A percentile compares a stretch with the other conserved stretches of the same genome.
These are phyloP conservation scores for Alternaria panax DNA, from an alignment of 2,329 filamentous ascomycete genomes.

Conservation along the genomic window DNA sequence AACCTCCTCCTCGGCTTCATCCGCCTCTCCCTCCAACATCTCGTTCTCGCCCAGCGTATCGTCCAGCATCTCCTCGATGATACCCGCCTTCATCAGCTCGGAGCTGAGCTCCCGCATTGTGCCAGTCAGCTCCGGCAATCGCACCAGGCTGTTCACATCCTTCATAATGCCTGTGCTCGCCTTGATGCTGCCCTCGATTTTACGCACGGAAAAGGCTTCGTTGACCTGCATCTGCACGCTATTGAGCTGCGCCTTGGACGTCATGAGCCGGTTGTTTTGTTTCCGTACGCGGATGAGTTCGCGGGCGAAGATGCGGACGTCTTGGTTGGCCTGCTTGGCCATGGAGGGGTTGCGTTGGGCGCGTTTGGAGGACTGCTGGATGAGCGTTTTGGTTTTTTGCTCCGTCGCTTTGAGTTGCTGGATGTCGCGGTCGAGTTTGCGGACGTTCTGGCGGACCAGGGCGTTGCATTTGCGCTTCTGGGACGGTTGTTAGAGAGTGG, in stretches of 20 bases:
- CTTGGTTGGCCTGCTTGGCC: slow-evolving; percentile 77
- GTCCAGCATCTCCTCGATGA: slow-evolving; percentile 97
- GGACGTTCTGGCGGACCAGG: slow-evolving; percentile 86
- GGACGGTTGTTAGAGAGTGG: slow-evolving; percentile 18
- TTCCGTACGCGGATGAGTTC: slow-evolving; percentile 86
- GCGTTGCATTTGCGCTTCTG: slow-evolving; percentile 96
- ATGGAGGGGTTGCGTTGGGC: slow-evolving; percentile 81
- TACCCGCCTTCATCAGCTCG: slow-evolving; percentile 91
- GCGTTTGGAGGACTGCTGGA: slow-evolving; percentile 81
- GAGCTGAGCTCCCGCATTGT: slow-evolving; percentile 89
- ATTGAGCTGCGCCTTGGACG: slow-evolving; percentile 88
- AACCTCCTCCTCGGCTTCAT: slow-evolving; percentile 77
- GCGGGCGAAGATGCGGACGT: slow-evolving; percentile 86
- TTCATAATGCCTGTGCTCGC: slow-evolving; percentile 94
- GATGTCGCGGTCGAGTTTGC: slow-evolving; percentile 95
- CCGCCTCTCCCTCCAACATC: slow-evolving; percentile 72
- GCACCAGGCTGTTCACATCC: slow-evolving; percentile 86
- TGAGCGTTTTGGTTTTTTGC: slow-evolving; percentile 75
- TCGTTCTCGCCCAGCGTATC: slow-evolving; percentile 78
- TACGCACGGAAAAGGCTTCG: slow-evolving; percentile 92
- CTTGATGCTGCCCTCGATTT: slow-evolving; percentile 91
- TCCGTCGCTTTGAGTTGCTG: slow-evolving; percentile 78
- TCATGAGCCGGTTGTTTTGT: slow-evolving; percentile 75
- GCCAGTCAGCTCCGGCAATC: slow-evolving; percentile 82
- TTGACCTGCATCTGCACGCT: slow-evolving; percentile 98